Conservation (phyloP, 2,329 filamentous ascomycete genomes). For the Alternaria ethzedia region DNA sequence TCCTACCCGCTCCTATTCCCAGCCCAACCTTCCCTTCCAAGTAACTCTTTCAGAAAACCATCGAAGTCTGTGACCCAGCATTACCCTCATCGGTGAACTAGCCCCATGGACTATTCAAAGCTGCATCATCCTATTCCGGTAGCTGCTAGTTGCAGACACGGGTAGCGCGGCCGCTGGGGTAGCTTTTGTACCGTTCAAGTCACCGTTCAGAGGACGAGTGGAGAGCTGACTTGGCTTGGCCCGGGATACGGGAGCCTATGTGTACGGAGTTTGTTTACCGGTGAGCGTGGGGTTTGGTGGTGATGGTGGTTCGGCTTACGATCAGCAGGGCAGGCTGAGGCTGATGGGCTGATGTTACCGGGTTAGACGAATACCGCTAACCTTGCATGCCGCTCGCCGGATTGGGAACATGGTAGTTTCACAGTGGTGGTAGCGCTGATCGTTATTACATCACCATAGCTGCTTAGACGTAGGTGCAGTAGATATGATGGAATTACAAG, state of each 20-base stretch:
- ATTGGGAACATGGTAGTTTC: background rate
- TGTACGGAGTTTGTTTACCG: background rate
- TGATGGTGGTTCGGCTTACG: background rate
- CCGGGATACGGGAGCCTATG: background rate
- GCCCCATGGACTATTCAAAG: background rate
- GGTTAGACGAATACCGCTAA: background rate
- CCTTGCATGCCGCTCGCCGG: background rate
- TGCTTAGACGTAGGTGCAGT: background rate
- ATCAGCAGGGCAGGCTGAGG: background rate
- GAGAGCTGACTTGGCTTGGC: background rate
- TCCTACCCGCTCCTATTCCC: background rate
- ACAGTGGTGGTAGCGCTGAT: background rate
- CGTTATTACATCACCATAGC: background rate
- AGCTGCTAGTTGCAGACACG: background rate
- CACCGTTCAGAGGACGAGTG: background rate
- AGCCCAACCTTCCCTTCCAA: constrained; percentile 13
- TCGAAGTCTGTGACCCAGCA: constrained; percentile 12
- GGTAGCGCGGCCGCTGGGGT: background rate
- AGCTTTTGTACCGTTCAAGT: background rate
- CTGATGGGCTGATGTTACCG: background rate
- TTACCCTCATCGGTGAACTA: constrained; percentile 12
- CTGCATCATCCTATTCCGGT: background rate
- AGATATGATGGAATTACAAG: background rate
- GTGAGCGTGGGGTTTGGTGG: background rate
- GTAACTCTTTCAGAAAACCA: constrained; percentile 2